phyloP scores from a whole-genome alignment of 805 yeast genomes.

The Ogataea corticis region DNA sequence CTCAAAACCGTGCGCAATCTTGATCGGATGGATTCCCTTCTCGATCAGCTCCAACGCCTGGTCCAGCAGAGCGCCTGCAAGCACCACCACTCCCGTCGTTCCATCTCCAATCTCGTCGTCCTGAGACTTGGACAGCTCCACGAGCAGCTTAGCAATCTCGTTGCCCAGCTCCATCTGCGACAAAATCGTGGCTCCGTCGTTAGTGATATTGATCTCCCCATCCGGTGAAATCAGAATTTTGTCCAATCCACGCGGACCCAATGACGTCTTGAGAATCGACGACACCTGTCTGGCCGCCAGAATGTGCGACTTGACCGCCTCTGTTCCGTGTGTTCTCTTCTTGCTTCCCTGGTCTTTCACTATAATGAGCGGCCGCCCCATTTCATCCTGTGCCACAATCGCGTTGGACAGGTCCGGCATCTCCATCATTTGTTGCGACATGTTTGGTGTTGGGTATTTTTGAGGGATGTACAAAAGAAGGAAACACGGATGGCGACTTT shows the following conservation, averaged over 20 bases:
- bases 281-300: constrained; percentile 95
- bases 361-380: constrained; percentile 98
- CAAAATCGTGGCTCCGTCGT: constrained; percentile 97
- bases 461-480: neutral
- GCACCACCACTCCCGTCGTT: constrained; percentile 97
- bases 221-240: constrained; percentile 93
- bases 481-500: neutral
- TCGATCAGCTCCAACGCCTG: constrained; percentile 94
- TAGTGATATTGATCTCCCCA: constrained; percentile 96
- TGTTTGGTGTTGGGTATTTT: constrained; percentile 5
- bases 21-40: constrained; percentile 95
- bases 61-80: constrained; percentile 91
- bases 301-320: constrained; percentile 85
- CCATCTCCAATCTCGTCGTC: constrained; percentile 99
- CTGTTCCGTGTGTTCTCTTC: constrained; percentile 67
- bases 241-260: constrained; percentile 98
- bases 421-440: constrained; percentile 36
- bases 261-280: constrained; percentile 83
- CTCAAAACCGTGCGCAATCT: constrained; percentile 95
- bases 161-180: constrained; percentile 95
- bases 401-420: constrained; percentile 97
- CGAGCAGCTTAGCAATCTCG: constrained; percentile 93
- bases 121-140: constrained; percentile 90
- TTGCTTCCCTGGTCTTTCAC: constrained; percentile 72
- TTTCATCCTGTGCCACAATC: constrained; percentile 97